A percentile compares a stretch with the other conserved stretches of the same genome.
Evolutionary conservation across 805 yeast species (phyloP).

Genomic region (Maudiozyma saulgeensis): DNA sequence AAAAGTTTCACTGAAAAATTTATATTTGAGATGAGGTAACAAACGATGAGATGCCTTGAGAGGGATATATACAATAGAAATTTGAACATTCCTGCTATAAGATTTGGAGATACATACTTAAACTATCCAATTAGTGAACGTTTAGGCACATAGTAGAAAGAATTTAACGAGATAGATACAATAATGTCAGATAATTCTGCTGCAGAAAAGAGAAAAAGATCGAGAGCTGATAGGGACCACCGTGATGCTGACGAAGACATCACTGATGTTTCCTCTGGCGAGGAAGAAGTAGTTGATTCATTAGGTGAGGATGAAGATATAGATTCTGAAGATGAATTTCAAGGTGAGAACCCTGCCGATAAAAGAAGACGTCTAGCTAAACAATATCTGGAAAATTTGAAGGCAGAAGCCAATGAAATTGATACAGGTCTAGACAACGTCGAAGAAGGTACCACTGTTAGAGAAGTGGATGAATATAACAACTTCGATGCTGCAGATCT

Average conservation of each 20-base stretch:
- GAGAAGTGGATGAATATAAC: constrained; percentile 29
- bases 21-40: constrained; percentile 17
- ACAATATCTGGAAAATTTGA: constrained; percentile 75
- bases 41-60: neutral
- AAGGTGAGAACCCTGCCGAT: constrained; percentile 77
- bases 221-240: constrained; percentile 14
- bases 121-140: too few species aligned
- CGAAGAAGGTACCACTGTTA: constrained; percentile 7
- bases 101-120: too few species aligned
- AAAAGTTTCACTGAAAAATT: constrained; percentile 7
- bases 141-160: too few species aligned
- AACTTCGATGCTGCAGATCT: constrained; percentile 84
- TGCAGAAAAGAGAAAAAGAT: constrained; percentile 14
- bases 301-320: constrained; percentile 35
- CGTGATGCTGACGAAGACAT: constrained; percentile 43
- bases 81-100: too few species aligned
- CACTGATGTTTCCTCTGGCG: constrained; percentile 42
- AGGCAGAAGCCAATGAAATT: constrained; percentile 43
- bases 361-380: constrained; percentile 90
- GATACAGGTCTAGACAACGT: constrained; percentile 15
- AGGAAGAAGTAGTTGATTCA: constrained; percentile 33
- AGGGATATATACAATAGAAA: too few species aligned
- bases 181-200: constrained; percentile 2
- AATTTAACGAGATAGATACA: neutral
- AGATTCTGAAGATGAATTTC: constrained; percentile 64